Conservation (phyloP, 2,329 filamentous ascomycete genomes). For the Ophiocordyceps camponoti-saundersi region DNA sequence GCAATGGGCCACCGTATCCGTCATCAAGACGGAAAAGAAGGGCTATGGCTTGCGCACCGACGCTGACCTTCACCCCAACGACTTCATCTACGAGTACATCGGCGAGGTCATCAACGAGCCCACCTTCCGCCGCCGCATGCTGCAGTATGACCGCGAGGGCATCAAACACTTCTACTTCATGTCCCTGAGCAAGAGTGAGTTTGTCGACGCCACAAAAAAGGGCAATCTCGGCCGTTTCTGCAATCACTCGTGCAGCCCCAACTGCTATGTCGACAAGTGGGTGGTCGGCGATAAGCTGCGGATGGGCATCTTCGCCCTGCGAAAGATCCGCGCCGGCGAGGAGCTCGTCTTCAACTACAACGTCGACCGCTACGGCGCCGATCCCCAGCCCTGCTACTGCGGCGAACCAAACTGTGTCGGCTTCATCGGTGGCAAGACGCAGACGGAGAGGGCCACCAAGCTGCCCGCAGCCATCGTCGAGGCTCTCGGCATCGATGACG, state of each 20-base stretch:
- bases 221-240: conserved; percentile 94
- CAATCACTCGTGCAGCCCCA: conserved; percentile 97
- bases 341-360: conserved; percentile 99
- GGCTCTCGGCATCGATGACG: conserved; percentile 86
- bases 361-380: conserved; percentile 90
- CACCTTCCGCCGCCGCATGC: conserved; percentile 75
- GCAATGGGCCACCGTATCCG: conserved; percentile 78
- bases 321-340: conserved; percentile 71
- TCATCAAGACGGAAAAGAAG: conserved; percentile 97
- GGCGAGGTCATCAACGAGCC: conserved; percentile 94
- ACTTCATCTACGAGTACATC: conserved; percentile 97
- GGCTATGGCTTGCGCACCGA: conserved; percentile 83
- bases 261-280: conserved; percentile 99
- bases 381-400: conserved; percentile 94
- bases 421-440: conserved; percentile 93
- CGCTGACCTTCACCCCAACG: conserved; percentile 56
- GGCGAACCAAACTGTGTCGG: conserved; percentile 88
- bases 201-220: conserved; percentile 93
- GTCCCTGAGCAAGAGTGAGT: conserved; percentile 91
- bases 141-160: conserved; percentile 85
- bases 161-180: conserved; percentile 99
- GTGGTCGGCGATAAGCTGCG: conserved; percentile 92
- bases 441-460: conserved; percentile 90
- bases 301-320: conserved; percentile 95
- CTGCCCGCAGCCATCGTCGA: conserved; percentile 79